Base-by-base conservation (phyloP, 1,139 yeast species). In the Candida sp. region DNA sequence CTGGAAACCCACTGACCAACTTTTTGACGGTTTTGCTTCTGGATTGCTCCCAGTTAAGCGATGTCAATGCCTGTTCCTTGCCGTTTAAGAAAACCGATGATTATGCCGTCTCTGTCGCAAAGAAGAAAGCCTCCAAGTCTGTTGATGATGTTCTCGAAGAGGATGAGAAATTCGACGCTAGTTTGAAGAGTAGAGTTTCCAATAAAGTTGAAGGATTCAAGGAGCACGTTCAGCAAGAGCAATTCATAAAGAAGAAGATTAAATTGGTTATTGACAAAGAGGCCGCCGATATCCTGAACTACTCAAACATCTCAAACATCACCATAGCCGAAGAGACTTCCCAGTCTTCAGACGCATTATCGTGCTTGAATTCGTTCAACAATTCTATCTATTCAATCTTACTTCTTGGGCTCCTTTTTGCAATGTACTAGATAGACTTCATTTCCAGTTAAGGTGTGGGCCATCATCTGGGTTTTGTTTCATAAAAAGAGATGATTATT, bases 21-120 rank as follows among this genome's bases (percentile, higher is more conserved):
- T 78, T 79, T 56, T 65, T 81, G 47, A 68, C 77, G 8, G 80
- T 77, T 7, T 62, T 80, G 47, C 68, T 72, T 54, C 66, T 70
- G 48, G 84, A 80, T 54, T 80, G 85, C 64, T 67, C 73, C 37
- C 60, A 70, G 25, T 65, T 80, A 58, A 76, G 72, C 54, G 83
- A 79, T 49, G 74, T 78, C 31, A 80, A 80, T 61, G 83, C 84
- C 3, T 80, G 84, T 59, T 67, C 73, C 45, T 63, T 80, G 26
- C 83, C 84, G 1, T 78, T 79, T 60, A 77, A 75, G 58, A 78
- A 78, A 56, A 65, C 64, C 28, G 77, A 73, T 51, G 54, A 17
- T 17, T 17, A 17, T 17, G 17, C 17, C 17, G 17, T 17, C 17
- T 17, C 17, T 17, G 17, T 17, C 25, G 27, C 34, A 17, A 42